A percentile compares a stretch with the other conserved stretches of the same genome.
phyloP scores from a whole-genome alignment of 129 eudicot species.

The Solidago caesia region DNA sequence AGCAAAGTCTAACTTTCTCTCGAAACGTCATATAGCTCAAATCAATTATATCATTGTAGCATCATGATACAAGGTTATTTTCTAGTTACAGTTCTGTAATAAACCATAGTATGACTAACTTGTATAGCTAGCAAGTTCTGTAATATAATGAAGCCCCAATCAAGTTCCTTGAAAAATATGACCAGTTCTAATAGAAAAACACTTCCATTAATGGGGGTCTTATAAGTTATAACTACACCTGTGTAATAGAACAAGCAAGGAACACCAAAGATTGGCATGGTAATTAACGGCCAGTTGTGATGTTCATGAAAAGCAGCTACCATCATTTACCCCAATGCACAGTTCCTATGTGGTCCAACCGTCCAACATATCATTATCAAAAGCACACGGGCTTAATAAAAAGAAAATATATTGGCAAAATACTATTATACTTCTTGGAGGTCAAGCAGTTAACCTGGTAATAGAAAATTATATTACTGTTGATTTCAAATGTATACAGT shows the following conservation, averaged over 20 bases:
- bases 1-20: neutral
- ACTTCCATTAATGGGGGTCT: too few species aligned
- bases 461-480: neutral
- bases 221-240: too few species aligned
- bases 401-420: conserved; percentile 7
- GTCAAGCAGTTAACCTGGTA: neutral
- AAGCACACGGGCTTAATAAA: conserved; percentile 7
- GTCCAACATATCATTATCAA: neutral
- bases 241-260: neutral
- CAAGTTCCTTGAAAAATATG: too few species aligned
- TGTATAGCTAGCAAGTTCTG: too few species aligned
- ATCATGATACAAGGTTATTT: neutral
- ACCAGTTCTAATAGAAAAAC: neutral
- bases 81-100: too few species aligned
- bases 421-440: neutral
- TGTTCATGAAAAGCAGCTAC: conserved; percentile 6
- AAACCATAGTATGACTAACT: too few species aligned
- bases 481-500: neutral
- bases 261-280: conserved; percentile 9
- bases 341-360: neutral
- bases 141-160: too few species aligned
- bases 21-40: conserved; percentile 4
- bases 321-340: neutral
- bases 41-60: neutral
- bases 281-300: neutral